These are phyloP conservation scores for Orobanche coerulescens DNA, from an alignment of 257 asterid genomes.

Conservation along the genomic window DNA sequence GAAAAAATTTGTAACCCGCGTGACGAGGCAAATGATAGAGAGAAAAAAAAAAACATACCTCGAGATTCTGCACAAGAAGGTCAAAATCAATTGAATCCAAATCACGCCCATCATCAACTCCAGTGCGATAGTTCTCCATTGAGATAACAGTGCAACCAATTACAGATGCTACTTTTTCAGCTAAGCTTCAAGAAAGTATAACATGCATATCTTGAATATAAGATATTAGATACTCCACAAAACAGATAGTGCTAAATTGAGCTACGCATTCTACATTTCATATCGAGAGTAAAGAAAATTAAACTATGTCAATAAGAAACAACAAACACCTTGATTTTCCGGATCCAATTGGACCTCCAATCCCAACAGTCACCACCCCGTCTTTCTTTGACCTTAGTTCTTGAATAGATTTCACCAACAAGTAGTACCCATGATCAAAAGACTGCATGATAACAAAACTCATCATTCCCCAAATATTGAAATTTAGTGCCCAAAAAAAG, in stretches of 20 bases:
- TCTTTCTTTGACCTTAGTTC: constrained; percentile 92
- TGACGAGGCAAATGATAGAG: neutral
- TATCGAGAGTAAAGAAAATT: neutral
- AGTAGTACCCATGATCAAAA: constrained; percentile 96
- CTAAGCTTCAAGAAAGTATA: constrained; percentile 75
- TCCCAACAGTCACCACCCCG: constrained; percentile 81
- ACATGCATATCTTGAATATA: constrained; percentile 24
- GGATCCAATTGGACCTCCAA: constrained; percentile 99
- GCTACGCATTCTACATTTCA: constrained; percentile 6
- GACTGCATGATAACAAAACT: constrained; percentile 48
- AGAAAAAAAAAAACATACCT: constrained; percentile 39
- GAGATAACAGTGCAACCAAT: constrained; percentile 81
- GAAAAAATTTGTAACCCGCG: neutral
- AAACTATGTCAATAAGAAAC: constrained; percentile 2
- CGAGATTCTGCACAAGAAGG: constrained; percentile 78
- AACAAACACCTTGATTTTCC: constrained; percentile 83
- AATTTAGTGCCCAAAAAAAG: neutral
- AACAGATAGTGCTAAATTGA: constrained; percentile 15
- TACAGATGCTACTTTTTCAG: constrained; percentile 94
- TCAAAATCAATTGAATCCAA: constrained; percentile 85
- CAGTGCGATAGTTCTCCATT: constrained; percentile 95
- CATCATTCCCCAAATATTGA: neutral
- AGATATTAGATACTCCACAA: neutral
- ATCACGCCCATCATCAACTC: constrained; percentile 82
- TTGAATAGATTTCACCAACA: constrained; percentile 92